Evolutionary conservation across 305 asterid genomes (phyloP), one percentile per base, ranked within the genome.

Genomic region (Euphrasia arctica): DNA sequence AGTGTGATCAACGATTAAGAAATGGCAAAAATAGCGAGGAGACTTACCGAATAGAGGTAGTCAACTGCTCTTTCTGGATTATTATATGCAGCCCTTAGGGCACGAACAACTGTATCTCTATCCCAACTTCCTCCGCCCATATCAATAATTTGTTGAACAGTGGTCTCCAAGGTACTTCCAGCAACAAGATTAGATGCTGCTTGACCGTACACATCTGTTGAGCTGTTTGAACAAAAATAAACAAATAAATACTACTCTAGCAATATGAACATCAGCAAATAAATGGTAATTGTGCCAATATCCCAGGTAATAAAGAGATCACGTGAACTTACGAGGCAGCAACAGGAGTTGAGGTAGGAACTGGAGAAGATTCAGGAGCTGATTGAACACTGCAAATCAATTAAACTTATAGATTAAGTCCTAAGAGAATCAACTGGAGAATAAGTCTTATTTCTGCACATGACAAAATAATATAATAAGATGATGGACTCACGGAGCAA

Each of bases 81-180:
- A 67, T 91, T 91, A 72, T 36, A 91, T 59, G 98, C 96, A 50
- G 95, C 95, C 65, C 89, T 82, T 64, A 91, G 73, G 43, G 96
- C 94, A 63, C 88, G 96, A 48, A 86, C 75, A 68, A 88, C 91
- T 1, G 87, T 86, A 51, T 88, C 94, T 78, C 96, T 74, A 48
- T 89, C 89, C 96, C 96, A 91, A 70, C 91, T 86, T 65, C 96
- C 98, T 60, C 91, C 98, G 70, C 98, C 98, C 94, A 91, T 86
- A 75, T 88, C 94, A 82, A 88, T 76, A 78, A 91, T 80, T 49
- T 88, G 82, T 70, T 88, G 98, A 79, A 91, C 78, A 50, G 87
- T 91, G 54, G 69, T 42, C 75, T 91, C 97, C 83, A 91, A 76
- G 75, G 58, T 81, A 67, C 60, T 85, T 65, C 94, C 97, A 76